Evolutionary conservation across 805 yeast species (phyloP), one percentile per base, ranked within the genome.

Genomic region (Nadsonia fulvescens): DNA sequence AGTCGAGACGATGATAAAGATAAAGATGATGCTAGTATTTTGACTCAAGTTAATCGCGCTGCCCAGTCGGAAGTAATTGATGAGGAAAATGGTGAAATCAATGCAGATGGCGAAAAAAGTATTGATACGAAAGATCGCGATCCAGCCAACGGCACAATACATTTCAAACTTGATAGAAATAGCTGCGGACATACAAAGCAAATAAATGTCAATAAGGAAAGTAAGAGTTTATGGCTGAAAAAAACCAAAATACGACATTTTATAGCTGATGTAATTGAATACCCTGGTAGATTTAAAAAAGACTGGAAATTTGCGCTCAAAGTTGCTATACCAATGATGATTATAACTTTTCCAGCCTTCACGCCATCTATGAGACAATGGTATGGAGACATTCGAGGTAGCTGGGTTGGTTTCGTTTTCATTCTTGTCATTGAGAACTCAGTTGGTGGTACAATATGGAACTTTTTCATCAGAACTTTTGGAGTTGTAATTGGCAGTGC

Each of bases 341-440:
- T 61, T 1, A 55, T 60, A 2, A 57, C 67, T 0, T 61, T 61
- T 32, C 69, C 68, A 1, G 63, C 61, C 56, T 63, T 61, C 35
- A 44, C 56, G 18, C 63, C 66, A 0, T 50, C 52, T 18, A 36
- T 58, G 12, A 46, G 67, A 23, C 40, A 44, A n/a, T 63, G 69
- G 69, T 63, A 61, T 33, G 43, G 42, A n/a, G 49, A 53, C 10
- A 50, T 54, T 16, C 51, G 60, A 32, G 69, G 68, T 21, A 44
- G 61, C 1, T 63, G 70, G 70, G 54, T 61, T 5, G 69, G 68
- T 14, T 63, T 63, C 46, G 64, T 61, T 4, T 61, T 65, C 10
- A 56, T 58, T 16, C 38, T 63, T 23, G 61, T 59, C 13, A 30
- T 62, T 14, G 70, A 63, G 33, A 62, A 66, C 1, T 58, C 64